These are phyloP conservation scores for Aspergillus amoenus DNA, from an alignment of 2,329 filamentous ascomycete species.

Conservation along the genomic window DNA sequence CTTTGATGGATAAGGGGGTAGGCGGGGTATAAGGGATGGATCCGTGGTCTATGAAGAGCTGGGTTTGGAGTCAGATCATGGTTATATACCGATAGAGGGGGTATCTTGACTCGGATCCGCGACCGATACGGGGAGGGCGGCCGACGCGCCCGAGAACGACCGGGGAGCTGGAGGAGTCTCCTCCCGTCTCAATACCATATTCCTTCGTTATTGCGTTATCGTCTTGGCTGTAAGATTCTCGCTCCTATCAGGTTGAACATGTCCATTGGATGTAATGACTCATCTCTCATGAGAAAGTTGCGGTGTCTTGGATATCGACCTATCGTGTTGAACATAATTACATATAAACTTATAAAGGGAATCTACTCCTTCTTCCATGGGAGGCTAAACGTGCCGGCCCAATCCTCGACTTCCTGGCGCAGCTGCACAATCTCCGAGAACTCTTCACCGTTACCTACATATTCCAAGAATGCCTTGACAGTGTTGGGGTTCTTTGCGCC, in stretches of 20 bases:
- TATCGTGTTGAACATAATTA: conserved; percentile 18
- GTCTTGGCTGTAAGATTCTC: neutral
- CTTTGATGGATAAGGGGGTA: neutral
- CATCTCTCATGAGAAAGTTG: neutral
- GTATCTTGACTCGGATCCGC: neutral
- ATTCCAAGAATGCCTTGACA: conserved; percentile 96
- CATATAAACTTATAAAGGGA: conserved; percentile 10
- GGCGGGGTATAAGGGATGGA: neutral
- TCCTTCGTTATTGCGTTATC: neutral
- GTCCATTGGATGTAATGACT: neutral
- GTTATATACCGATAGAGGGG: neutral
- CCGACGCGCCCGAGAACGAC: neutral
- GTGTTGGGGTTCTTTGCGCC: conserved; percentile 96
- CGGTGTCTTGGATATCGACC: neutral
- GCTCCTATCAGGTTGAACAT: neutral
- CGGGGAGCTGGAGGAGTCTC: neutral
- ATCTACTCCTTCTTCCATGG: conserved; percentile 70
- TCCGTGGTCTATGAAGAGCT: too few relatives aligned
- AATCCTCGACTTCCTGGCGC: conserved; percentile 84
- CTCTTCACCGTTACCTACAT: conserved; percentile 76
- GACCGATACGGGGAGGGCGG: neutral
- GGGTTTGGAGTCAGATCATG: too few relatives aligned
- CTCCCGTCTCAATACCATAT: too few relatives aligned
- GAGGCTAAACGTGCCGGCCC: conserved; percentile 88
- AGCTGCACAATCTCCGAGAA: conserved; percentile 80